Percentiles rank a stretch among this genome's conserved stretches.
Evolutionary conservation across 1,139 yeast genomes (phyloP).

Genomic region (Debaryomyces sp.): DNA sequence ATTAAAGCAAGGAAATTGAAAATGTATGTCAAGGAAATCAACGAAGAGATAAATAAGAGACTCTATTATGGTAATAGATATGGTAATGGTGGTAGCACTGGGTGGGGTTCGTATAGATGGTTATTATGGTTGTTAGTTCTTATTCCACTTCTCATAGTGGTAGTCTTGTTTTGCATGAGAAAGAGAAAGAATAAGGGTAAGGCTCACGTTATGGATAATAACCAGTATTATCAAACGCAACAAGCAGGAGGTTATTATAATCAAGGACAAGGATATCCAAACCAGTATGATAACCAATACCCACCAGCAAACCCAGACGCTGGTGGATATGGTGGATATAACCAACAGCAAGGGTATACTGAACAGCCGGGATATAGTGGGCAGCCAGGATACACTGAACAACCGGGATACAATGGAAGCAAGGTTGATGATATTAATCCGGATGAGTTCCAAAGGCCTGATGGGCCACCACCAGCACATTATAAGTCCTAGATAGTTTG

Average conservation of each 20-base stretch:
- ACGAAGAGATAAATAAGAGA: conserved; percentile 11
- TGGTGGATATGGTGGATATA: background rate
- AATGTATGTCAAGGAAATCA: conserved; percentile 9
- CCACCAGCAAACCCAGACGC: conserved; percentile 10
- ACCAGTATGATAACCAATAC: conserved; percentile 7
- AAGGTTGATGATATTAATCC: conserved; percentile 11
- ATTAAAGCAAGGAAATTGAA: background rate
- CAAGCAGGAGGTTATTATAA: conserved; percentile 16
- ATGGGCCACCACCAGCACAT: conserved; percentile 27
- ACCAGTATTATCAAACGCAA: conserved; percentile 20
- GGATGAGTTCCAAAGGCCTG: conserved; percentile 20
- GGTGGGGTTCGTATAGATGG: conserved; percentile 16
- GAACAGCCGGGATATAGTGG: conserved; percentile 2
- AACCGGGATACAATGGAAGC: conserved; percentile 6
- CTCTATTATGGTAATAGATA: conserved; percentile 7
- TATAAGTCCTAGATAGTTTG: conserved; percentile 8
- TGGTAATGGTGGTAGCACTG: conserved; percentile 5
- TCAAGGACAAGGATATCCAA: conserved; percentile 4
- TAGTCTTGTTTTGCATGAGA: conserved; percentile 12
- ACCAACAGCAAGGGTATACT: conserved; percentile 5
- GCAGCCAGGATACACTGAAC: background rate
- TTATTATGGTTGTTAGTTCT: conserved; percentile 16
- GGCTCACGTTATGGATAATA: conserved; percentile 11
- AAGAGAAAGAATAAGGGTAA: conserved; percentile 13
- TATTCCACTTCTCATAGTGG: conserved; percentile 14